Conservation (phyloP, 768 basidiomycete genomes). For the Hericium rajendrae region DNA sequence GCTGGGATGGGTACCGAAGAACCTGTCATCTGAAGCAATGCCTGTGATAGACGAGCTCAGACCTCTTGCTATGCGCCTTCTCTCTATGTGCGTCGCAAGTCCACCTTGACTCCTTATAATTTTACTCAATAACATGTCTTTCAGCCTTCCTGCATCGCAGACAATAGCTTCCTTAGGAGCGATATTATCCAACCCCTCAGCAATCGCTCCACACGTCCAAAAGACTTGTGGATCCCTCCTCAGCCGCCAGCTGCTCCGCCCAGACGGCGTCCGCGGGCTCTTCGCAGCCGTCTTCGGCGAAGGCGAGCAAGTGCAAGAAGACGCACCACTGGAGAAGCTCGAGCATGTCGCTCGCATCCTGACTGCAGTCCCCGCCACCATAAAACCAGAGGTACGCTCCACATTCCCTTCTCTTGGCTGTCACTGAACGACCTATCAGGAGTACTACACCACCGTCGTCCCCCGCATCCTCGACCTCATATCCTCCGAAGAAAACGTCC, state of each 20-base stretch:
- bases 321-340: constrained; percentile 56
- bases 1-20: constrained; percentile 67
- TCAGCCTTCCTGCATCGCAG: constrained; percentile 56
- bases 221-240: constrained; percentile 55
- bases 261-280: constrained; percentile 61
- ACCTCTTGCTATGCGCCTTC: constrained; percentile 42
- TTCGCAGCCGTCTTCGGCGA: constrained; percentile 63
- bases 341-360: constrained; percentile 64
- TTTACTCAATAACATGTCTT: background rate
- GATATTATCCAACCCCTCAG: constrained; percentile 37
- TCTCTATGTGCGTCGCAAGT: constrained; percentile 45
- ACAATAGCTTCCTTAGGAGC: constrained; percentile 55
- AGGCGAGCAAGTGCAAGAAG: constrained; percentile 37
- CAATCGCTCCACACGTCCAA: constrained; percentile 40
- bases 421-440: constrained; percentile 28
- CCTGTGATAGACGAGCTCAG: constrained; percentile 39
- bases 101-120: background rate
- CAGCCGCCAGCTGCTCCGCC: constrained; percentile 59
- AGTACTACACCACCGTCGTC: constrained; percentile 47
- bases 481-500: constrained; percentile 24
- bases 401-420: background rate
- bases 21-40: constrained; percentile 27
- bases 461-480: constrained; percentile 48
- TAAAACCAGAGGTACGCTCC: constrained; percentile 38
- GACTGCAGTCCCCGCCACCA: constrained; percentile 47